A percentile compares a stretch with the other conserved stretches of the same genome.
Evolutionary conservation across 495 filamentous ascomycete genomes (phyloP).

Genomic region (Annulohypoxylon bovei): DNA sequence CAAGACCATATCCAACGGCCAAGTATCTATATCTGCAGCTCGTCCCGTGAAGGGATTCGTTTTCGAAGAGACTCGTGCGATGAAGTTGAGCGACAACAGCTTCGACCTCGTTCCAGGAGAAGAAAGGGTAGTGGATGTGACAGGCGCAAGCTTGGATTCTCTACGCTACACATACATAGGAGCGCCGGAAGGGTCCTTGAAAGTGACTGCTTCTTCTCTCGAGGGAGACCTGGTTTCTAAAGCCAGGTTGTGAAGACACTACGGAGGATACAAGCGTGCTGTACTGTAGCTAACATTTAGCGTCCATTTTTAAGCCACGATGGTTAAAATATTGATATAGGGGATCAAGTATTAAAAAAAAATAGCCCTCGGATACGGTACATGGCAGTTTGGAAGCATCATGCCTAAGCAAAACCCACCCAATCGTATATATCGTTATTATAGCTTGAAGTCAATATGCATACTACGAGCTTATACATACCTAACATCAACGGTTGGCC

Average conservation of each 20-base stretch:
- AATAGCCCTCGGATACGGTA: neutral
- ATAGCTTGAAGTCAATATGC: too few relatives aligned
- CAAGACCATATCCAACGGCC: conserved; percentile 22
- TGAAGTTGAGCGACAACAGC: conserved; percentile 58
- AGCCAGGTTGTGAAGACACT: neutral
- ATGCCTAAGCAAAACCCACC: too few relatives aligned
- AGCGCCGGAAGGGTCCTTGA: conserved; percentile 36
- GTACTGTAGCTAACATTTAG: too few relatives aligned
- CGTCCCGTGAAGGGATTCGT: conserved; percentile 61
- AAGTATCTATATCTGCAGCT: conserved; percentile 46
- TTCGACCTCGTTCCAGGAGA: conserved; percentile 59
- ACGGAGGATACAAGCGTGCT: neutral
- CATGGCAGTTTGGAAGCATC: neutral
- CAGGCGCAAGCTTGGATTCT: conserved; percentile 20
- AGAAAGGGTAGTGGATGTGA: conserved; percentile 44
- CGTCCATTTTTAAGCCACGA: too few relatives aligned
- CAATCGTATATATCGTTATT: too few relatives aligned
- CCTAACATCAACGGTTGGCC: too few relatives aligned
- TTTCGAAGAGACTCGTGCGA: conserved; percentile 53
- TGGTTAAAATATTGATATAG: neutral
- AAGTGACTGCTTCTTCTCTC: neutral
- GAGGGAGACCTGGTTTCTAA: neutral
- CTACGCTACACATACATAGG: conserved; percentile 46
- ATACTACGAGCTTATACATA: too few relatives aligned
- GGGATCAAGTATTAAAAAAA: neutral